phyloP scores from a whole-genome alignment of 2,329 filamentous ascomycete species.

The Aspergillus chevalieri region DNA sequence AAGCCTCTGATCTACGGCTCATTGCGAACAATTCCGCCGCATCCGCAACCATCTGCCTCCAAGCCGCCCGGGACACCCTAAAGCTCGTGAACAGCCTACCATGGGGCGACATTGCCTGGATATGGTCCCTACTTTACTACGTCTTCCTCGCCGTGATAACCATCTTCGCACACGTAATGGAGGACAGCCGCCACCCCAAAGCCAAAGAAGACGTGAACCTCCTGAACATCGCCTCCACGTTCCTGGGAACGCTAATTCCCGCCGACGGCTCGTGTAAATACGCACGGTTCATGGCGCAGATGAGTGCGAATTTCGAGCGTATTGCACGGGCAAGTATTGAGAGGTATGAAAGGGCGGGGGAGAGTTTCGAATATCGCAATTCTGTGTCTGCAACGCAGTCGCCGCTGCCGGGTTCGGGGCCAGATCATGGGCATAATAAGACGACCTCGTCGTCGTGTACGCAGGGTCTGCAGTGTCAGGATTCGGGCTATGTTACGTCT shows the following conservation, averaged over 20 bases:
- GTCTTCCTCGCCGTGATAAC: slow-evolving; percentile 88
- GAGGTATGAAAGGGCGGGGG: slow-evolving; percentile 69
- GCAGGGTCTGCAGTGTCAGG: not conserved
- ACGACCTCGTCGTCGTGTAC: not conserved
- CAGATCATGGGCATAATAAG: not conserved
- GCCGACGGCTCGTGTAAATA: slow-evolving; percentile 72
- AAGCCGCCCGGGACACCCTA: slow-evolving; percentile 83
- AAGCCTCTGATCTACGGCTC: slow-evolving; percentile 44
- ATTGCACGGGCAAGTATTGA: slow-evolving; percentile 83
- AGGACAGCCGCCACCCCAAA: slow-evolving; percentile 77
- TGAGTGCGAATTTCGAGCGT: slow-evolving; percentile 86
- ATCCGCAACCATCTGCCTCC: slow-evolving; percentile 78
- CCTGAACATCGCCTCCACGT: slow-evolving; percentile 83
- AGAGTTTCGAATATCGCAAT: not conserved
- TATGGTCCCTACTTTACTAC: slow-evolving; percentile 93
- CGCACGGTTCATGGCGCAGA: slow-evolving; percentile 81
- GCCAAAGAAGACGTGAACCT: slow-evolving; percentile 77
- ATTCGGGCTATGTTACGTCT: not conserved
- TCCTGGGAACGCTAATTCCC: slow-evolving; percentile 75
- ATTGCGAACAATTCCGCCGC: slow-evolving; percentile 84
- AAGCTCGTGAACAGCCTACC: slow-evolving; percentile 89
- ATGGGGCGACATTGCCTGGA: slow-evolving; percentile 84
- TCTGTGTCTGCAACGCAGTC: slow-evolving; percentile 1
- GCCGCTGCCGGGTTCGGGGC: slow-evolving; percentile 9
- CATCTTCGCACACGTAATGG: slow-evolving; percentile 84